Base-by-base conservation (phyloP, 2,329 filamentous ascomycete species). In the Paracorniculantispora psalliotae region DNA sequence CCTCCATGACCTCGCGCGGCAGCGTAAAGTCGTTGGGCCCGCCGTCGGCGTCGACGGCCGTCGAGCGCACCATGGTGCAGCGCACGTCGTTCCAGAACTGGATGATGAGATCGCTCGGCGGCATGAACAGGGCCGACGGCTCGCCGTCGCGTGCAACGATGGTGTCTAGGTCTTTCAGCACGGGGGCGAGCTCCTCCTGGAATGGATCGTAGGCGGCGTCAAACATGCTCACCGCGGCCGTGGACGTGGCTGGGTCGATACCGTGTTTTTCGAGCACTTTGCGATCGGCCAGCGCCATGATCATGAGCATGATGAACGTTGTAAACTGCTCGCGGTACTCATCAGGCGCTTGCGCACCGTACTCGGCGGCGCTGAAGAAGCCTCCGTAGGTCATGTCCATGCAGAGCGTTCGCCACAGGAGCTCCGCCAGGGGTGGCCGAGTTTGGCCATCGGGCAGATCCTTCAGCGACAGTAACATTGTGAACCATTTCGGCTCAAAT, bases 241-340 rank as follows among this genome's bases (percentile, higher is more conserved):
- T 47, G 28, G 60, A 37, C 3, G 52, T 53, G 21, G 19, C 33
- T 12, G 54, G 48, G n/a, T 68, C 21, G 65, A 72, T 52, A 61
- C 62, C 63, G 64, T 72, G 59, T 26, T 71, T 67, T 54, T 68
- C 61, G 35, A 69, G 69, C 2, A 70, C 67, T 35, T 65, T 67
- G 23, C 69, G 68, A 59, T 74, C 74, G 17, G 72, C 72, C 53
- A 69, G 71, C 6, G 71, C 67, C 48, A 67, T 60, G 6, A 68
- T 63, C 60, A 65, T 59, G n/a, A 67, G 58, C 35, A 65, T 30
- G 35, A 66, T 55, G 35, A 67, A 65, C 13, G 62, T 59, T 15
- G 58, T 59, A 57, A 67, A 67, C 55, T 68, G 63, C 5, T 41
- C 21, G 1, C 61, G 62, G 9, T 65, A 62, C 9, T 62, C 62